These are phyloP conservation scores for Penicillium goetzii DNA, from an alignment of 495 filamentous ascomycete species.

Conservation along the genomic window DNA sequence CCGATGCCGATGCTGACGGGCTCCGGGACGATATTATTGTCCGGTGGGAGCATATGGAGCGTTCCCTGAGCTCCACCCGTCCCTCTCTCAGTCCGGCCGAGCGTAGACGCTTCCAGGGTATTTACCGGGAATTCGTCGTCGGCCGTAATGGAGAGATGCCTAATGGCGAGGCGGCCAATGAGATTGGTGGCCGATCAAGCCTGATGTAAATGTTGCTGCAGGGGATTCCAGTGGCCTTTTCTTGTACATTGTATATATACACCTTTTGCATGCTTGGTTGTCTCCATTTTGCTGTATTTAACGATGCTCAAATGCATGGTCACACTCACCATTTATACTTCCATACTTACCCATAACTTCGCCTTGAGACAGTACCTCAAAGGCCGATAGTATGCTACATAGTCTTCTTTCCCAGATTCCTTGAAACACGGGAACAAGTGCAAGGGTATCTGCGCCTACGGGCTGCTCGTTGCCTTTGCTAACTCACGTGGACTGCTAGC, in stretches of 20 bases:
- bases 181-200: slow-evolving; percentile 90
- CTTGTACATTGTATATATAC: slow-evolving; percentile 27
- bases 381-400: too few relatives aligned
- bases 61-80: slow-evolving; percentile 75
- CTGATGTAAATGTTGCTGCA: slow-evolving; percentile 69
- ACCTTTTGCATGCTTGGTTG: slow-evolving; percentile 7
- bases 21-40: slow-evolving; percentile 75
- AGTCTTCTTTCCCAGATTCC: too few relatives aligned
- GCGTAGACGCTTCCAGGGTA: slow-evolving; percentile 68
- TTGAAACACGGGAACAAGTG: too few relatives aligned
- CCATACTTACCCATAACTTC: not conserved
- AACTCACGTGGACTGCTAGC: too few relatives aligned
- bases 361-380: not conserved
- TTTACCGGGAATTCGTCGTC: slow-evolving; percentile 91
- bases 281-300: slow-evolving; percentile 14
- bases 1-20: slow-evolving; percentile 33
- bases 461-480: too few relatives aligned
- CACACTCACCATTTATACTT: not conserved
- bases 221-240: slow-evolving; percentile 10
- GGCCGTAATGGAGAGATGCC: slow-evolving; percentile 93
- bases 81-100: slow-evolving; percentile 81
- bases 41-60: slow-evolving; percentile 81
- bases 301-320: slow-evolving; percentile 1
- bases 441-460: too few relatives aligned
- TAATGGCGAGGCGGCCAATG: slow-evolving; percentile 83